Base-by-base conservation (phyloP, 2,329 filamentous ascomycete genomes). In the Akanthomyces muscarius region DNA sequence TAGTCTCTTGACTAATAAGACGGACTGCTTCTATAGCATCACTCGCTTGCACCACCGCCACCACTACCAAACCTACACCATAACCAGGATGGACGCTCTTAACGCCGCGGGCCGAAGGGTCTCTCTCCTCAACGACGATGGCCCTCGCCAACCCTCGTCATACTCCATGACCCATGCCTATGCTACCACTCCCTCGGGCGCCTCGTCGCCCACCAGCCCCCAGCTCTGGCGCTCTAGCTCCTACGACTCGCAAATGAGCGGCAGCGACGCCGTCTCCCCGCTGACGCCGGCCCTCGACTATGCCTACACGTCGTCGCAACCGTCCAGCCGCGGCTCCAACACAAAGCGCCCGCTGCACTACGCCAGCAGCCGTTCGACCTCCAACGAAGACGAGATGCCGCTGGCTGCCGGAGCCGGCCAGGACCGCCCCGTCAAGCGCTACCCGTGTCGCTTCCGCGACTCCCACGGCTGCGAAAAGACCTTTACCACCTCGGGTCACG, bases 401-500 rank as follows among this genome's bases (percentile, higher is more conserved):
- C 77, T 78, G 47, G 70, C 76, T 66, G 65, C 75, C 54, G 77
- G 78, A 47, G 70, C 76, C 66, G 65, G 75, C 67, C 70, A 77
- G 67, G 78, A 84, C 69, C 74, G 82, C 65, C 71, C 80, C 63
- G 75, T 80, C 74, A 92, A 88, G 84, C 83, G 88, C 63, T 92
- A 90, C 69, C 88, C 89, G 1, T 92, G 89, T 73, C 87, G 89
- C 28, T 89, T 88, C 71, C 85, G 87, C 41, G 88, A 91, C 66
- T 83, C 82, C 58, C 88, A 86, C 68, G 84, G 86, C 47, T 94
- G 90, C 77, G 85, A 84, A 69, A 91, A 92, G 78, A 91, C 86
- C 13, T 94, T 94, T 73, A 93, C 90, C 64, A 94, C 90, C 3
- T 93, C 90, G 0, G 90, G 90, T 50, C 90, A 94, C 70, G 89